phyloP scores from a whole-genome alignment of 2,329 filamentous ascomycete genomes.

The Pseudogymnoascus pannorum region DNA sequence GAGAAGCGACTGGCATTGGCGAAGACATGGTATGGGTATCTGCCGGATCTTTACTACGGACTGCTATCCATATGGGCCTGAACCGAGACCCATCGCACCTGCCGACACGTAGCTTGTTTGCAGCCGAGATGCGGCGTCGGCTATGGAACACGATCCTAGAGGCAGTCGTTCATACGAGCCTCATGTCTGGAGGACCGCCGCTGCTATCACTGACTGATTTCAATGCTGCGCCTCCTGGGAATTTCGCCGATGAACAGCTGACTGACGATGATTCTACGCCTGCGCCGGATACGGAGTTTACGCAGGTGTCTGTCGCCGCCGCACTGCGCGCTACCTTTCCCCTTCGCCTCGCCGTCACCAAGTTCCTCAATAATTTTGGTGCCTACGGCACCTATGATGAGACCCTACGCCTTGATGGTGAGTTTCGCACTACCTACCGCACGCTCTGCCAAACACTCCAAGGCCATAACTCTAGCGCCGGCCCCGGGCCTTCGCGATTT shows the following conservation, averaged over 20 bases:
- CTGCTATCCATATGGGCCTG: constrained; percentile 43
- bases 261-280: constrained; percentile 26
- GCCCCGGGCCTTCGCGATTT: constrained; percentile 29
- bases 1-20: constrained; percentile 33
- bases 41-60: constrained; percentile 37
- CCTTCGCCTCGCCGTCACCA: constrained; percentile 36
- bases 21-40: constrained; percentile 43
- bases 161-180: constrained; percentile 37
- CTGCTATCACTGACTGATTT: constrained; percentile 39
- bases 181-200: constrained; percentile 40
- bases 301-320: constrained; percentile 35
- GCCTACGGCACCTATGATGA: constrained; percentile 36
- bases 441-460: constrained; percentile 31
- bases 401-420: constrained; percentile 36
- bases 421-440: constrained; percentile 38
- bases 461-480: constrained; percentile 10
- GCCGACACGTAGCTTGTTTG: constrained; percentile 28
- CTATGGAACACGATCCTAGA: constrained; percentile 49
- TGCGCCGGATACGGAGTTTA: constrained; percentile 32
- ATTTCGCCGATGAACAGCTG: constrained; percentile 44
- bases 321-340: constrained; percentile 38
- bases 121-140: constrained; percentile 41
- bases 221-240: constrained; percentile 41
- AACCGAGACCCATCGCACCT: constrained; percentile 41
- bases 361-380: constrained; percentile 37